A percentile compares a stretch with the other conserved stretches of the same genome.
Evolutionary conservation across 2,329 filamentous ascomycete genomes (phyloP).

Genomic region (Tolypocladium amazonense): DNA sequence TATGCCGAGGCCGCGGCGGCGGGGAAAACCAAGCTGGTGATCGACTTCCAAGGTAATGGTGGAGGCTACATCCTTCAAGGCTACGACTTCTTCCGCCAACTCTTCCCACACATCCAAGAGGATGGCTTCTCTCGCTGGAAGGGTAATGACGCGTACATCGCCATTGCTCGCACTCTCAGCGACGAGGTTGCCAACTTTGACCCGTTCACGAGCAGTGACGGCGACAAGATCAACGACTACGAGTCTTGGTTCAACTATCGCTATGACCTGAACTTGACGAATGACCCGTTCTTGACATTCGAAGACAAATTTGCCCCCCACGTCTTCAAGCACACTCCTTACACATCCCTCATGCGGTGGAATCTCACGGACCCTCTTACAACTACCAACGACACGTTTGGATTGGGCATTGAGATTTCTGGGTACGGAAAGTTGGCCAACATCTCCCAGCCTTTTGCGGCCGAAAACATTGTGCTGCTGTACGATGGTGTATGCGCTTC

Average conservation of each 20-base stretch:
- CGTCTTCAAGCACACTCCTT: conserved; percentile 37
- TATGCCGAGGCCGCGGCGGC: conserved; percentile 25
- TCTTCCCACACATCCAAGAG: conserved; percentile 29
- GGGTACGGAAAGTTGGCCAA: conserved; percentile 28
- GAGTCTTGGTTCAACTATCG: conserved; percentile 40
- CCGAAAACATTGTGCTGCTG: conserved; percentile 49
- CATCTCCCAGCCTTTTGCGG: conserved; percentile 40
- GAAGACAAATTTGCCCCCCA: conserved; percentile 32
- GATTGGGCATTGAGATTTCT: conserved; percentile 22
- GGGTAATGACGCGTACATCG: conserved; percentile 27
- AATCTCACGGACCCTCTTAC: conserved; percentile 32
- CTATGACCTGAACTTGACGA: conserved; percentile 36
- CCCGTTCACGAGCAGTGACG: conserved; percentile 31
- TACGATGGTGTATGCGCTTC: conserved; percentile 49
- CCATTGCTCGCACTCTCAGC: conserved; percentile 31
- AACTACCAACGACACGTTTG: conserved; percentile 23
- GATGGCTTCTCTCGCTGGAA: conserved; percentile 29
- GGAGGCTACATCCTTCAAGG: conserved; percentile 50
- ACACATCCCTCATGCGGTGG: conserved; percentile 42
- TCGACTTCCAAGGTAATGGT: conserved; percentile 34
- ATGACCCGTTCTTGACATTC: conserved; percentile 38
- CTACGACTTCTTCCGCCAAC: conserved; percentile 50
- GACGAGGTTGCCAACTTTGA: conserved; percentile 31
- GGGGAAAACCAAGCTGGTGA: conserved; percentile 48
- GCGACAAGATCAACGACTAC: conserved; percentile 26